Percentiles rank a stretch among this genome's conserved stretches.
These are phyloP conservation scores for Polyplosphaeria fusca DNA, from an alignment of 495 filamentous ascomycete genomes.

Conservation along the genomic window DNA sequence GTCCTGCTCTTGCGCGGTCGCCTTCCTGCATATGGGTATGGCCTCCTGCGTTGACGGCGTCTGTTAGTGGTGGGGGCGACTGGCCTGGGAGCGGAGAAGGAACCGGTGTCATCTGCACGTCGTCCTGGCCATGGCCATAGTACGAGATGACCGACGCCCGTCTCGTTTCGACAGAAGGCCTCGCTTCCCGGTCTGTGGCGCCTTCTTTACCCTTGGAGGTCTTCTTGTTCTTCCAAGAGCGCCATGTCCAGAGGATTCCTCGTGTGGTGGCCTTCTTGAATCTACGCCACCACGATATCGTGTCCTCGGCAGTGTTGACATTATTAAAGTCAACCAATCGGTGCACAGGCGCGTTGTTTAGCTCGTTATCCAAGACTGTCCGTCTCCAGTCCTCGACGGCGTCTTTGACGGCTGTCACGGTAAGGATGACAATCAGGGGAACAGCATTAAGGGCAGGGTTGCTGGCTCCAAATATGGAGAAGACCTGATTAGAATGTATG, in stretches of 20 bases:
- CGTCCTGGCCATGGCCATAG: conserved; percentile 46
- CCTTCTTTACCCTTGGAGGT: conserved; percentile 45
- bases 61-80: conserved; percentile 14
- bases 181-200: conserved; percentile 46
- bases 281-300: conserved; percentile 79
- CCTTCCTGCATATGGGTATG: conserved; percentile 20
- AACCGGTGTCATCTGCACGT: conserved; percentile 94
- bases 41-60: conserved; percentile 27
- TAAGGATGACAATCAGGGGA: conserved; percentile 91
- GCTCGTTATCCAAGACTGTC: conserved; percentile 84
- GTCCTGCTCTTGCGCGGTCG: conserved; percentile 5
- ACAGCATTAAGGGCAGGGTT: conserved; percentile 89
- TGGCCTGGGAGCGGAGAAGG: conserved; percentile 70
- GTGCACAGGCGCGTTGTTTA: conserved; percentile 96
- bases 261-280: conserved; percentile 87
- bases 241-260: conserved; percentile 57
- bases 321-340: conserved; percentile 84
- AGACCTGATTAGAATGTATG: conserved; percentile 60
- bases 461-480: conserved; percentile 88
- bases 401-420: conserved; percentile 88
- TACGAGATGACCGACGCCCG: conserved; percentile 60
- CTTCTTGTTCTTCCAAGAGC: conserved; percentile 48
- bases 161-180: conserved; percentile 64
- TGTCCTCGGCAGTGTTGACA: conserved; percentile 86
- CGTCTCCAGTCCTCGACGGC: conserved; percentile 97